phyloP scores from a whole-genome alignment of 805 yeast species.

The Helenozyma baotianmanensis region DNA sequence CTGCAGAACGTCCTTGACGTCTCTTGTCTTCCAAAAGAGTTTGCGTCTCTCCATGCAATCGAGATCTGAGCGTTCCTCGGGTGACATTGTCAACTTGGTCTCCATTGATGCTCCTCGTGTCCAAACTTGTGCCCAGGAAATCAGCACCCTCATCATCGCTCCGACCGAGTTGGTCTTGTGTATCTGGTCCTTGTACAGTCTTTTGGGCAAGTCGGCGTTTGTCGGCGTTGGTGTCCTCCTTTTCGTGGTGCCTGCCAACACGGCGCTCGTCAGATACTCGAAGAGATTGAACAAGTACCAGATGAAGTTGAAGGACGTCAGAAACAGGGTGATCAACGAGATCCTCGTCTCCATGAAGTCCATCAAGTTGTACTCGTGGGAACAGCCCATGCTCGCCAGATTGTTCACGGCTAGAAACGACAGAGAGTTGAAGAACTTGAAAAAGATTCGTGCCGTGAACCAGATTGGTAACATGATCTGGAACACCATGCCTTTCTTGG shows the following conservation, averaged over 20 bases:
- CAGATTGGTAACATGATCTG: slow-evolving; percentile 52
- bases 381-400: slow-evolving; percentile 19
- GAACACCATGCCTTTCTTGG: slow-evolving; percentile 62
- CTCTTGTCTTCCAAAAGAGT: slow-evolving; percentile 20
- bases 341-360: slow-evolving; percentile 21
- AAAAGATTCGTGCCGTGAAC: slow-evolving; percentile 21
- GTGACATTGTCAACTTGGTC: slow-evolving; percentile 21
- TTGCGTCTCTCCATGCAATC: slow-evolving; percentile 17
- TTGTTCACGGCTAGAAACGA: slow-evolving; percentile 18
- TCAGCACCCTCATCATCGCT: slow-evolving; percentile 13
- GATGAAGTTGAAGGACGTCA: slow-evolving; percentile 18
- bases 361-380: slow-evolving; percentile 26
- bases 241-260: slow-evolving; percentile 16
- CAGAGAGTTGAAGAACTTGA: slow-evolving; percentile 16
- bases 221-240: slow-evolving; percentile 17
- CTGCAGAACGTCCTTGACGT: slow-evolving; percentile 17
- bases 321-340: slow-evolving; percentile 20
- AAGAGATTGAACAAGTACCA: slow-evolving; percentile 9
- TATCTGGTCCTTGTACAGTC: slow-evolving; percentile 18
- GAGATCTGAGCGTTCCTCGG: slow-evolving; percentile 15
- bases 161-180: slow-evolving; percentile 16
- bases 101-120: slow-evolving; percentile 22
- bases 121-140: slow-evolving; percentile 17
- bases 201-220: slow-evolving; percentile 20
- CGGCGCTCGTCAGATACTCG: slow-evolving; percentile 15